phyloP scores from a whole-genome alignment of 2,329 filamentous ascomycete genomes.

The Fusarium multiceps region DNA sequence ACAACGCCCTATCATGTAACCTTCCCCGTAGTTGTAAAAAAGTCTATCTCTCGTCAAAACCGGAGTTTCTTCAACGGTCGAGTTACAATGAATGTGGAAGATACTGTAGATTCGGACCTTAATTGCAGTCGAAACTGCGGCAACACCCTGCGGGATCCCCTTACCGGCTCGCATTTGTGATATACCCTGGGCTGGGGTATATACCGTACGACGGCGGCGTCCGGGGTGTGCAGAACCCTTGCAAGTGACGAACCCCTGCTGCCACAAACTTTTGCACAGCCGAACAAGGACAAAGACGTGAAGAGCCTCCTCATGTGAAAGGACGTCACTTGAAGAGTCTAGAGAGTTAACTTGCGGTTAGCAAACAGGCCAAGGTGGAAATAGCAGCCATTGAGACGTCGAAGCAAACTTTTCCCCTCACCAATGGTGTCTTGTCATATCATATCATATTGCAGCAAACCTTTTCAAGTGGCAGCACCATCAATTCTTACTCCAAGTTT shows the following conservation, averaged over 20 bases:
- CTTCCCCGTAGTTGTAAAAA: slow-evolving; percentile 7
- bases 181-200: slow-evolving; percentile 18
- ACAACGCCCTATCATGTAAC: slow-evolving; percentile 20
- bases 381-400: background rate
- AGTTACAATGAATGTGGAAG: slow-evolving; percentile 1
- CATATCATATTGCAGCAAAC: slow-evolving; percentile 16
- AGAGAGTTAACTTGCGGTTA: background rate
- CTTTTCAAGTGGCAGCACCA: slow-evolving; percentile 15
- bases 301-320: slow-evolving; percentile 6
- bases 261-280: slow-evolving; percentile 19
- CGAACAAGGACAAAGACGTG: background rate
- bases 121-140: slow-evolving; percentile 5
- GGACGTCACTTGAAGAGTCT: background rate
- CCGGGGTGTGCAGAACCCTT: slow-evolving; percentile 18
- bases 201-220: slow-evolving; percentile 30
- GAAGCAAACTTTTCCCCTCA: background rate
- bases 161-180: background rate
- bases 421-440: background rate
- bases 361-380: slow-evolving; percentile 1
- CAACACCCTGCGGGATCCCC: slow-evolving; percentile 6
- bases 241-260: slow-evolving; percentile 16
- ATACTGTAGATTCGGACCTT: background rate
- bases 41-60: background rate
- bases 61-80: background rate
- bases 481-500: background rate